Base-by-base conservation (phyloP, 192 early-diverging fungal species). In the Umbelopsis ramanniana region DNA sequence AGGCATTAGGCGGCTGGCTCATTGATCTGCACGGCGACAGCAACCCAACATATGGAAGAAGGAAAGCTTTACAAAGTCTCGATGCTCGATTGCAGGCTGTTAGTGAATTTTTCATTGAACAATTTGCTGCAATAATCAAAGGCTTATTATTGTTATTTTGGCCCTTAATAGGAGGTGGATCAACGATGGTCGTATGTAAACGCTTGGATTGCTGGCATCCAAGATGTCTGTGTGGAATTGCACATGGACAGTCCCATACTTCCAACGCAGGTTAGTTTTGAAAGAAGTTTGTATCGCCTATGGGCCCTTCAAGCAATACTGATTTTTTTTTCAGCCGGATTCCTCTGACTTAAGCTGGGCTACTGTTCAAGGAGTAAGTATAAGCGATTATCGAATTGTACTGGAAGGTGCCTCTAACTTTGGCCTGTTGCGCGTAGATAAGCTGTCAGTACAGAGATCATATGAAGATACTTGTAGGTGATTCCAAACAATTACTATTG, bases 311-410 rank as follows among this genome's bases (percentile, higher is more conserved):
- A 26, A 35, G 35, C 38, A 71, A 47, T 67, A 66, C 57, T 45
- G 38, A 29, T 21, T 45, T 48, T 48, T 12, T 15, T 17, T 19
- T 19, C 33, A 63, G 57, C 15, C 33, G 11, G 33, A 63, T 37
- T 26, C 29, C 24, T 63, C 57, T 46, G 60, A 76, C 52, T 50
- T 80, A 24, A 69, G 55, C 45, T 72, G 79, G 79, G 79, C 68
- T 11, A 76, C 72, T 9, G 63, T 80, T 11, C 71, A 80, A 66
- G 46, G 45, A 19, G 78, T 76, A 70, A 72, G 68, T 73, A 68
- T 53, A 23, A 29, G 29, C 29, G 1, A 29, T 29, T 1, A 29
- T 29, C 29, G 29, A 29, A 29, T 29, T 29, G 29, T 29, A 29
- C 29, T 29, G 29, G 29, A 29, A 29, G 29, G 29, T 29, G 29